Conservation (phyloP, 805 yeast genomes). For the Saccharomycopsis sp. region DNA sequence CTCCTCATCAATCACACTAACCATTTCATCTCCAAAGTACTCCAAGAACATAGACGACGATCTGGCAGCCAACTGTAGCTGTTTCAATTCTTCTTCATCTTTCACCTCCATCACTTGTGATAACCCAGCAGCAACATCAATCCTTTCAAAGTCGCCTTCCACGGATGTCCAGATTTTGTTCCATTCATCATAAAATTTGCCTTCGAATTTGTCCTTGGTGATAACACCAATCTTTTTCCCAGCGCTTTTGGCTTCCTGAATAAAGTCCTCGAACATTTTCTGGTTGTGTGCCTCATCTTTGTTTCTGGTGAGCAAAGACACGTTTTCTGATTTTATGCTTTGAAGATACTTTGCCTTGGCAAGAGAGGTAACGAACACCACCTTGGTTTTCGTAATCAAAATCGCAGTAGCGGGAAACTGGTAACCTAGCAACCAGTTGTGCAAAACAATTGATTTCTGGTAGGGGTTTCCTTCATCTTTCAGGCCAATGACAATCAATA, state of each 20-base stretch:
- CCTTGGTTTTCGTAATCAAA: slow-evolving; percentile 49
- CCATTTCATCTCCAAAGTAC: slow-evolving; percentile 79
- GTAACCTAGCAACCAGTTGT: slow-evolving; percentile 87
- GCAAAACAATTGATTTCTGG: slow-evolving; percentile 77
- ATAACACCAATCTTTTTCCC: slow-evolving; percentile 57
- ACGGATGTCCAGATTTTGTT: slow-evolving; percentile 32
- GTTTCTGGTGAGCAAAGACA: slow-evolving; percentile 59
- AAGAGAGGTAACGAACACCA: slow-evolving; percentile 64
- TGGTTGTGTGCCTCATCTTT: slow-evolving; percentile 75
- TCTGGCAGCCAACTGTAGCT: slow-evolving; percentile 61
- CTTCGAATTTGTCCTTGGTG: slow-evolving; percentile 67
- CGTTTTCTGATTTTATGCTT: slow-evolving; percentile 41
- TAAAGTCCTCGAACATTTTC: slow-evolving; percentile 50
- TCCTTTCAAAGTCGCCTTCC: slow-evolving; percentile 30
- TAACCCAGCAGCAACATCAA: slow-evolving; percentile 46
- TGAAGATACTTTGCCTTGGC: slow-evolving; percentile 77
- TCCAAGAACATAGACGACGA: slow-evolving; percentile 74
- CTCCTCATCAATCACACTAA: slow-evolving; percentile 80
- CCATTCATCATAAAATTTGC: slow-evolving; percentile 85
- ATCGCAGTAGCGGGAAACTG: slow-evolving; percentile 91
- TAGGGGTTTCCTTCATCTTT: slow-evolving; percentile 83
- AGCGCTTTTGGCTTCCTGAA: slow-evolving; percentile 34
- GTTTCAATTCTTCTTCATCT: slow-evolving; percentile 67
- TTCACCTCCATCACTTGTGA: slow-evolving; percentile 61
- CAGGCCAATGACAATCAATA: slow-evolving; percentile 72